Percentiles rank a stretch among this genome's conserved stretches.
Conservation (phyloP, 208 protist species). For the Balamuthia mandrillaris region DNA sequence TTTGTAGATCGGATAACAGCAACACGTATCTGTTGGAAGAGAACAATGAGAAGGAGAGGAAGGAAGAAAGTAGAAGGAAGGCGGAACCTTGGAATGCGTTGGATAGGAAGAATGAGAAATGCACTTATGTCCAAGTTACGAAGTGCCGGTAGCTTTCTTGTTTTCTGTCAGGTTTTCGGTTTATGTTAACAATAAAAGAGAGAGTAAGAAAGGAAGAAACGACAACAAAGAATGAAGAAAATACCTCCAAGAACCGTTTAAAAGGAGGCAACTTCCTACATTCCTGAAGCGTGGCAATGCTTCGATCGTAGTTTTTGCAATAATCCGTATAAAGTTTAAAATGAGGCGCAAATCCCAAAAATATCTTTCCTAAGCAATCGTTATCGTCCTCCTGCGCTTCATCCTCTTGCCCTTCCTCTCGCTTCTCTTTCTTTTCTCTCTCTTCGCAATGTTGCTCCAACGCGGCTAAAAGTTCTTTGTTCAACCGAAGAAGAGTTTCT, state of each 20-base stretch:
- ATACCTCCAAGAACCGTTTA: too few relatives aligned
- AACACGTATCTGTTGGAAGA: not conserved
- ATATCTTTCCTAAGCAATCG: not conserved
- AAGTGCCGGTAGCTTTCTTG: too few relatives aligned
- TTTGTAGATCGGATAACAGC: not conserved
- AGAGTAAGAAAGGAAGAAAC: too few relatives aligned
- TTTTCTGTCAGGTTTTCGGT: too few relatives aligned
- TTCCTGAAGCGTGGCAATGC: too few relatives aligned
- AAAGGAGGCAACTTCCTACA: too few relatives aligned
- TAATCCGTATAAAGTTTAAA: slow-evolving; percentile 8
- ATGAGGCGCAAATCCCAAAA: not conserved
- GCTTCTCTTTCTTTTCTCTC: too few relatives aligned
- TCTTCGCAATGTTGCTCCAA: not conserved
- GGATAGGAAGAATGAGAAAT: slow-evolving; percentile 15
- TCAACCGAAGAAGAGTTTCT: not conserved
- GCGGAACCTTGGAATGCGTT: not conserved
- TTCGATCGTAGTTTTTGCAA: too few relatives aligned
- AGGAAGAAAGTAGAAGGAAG: not conserved
- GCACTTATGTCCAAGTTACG: not conserved
- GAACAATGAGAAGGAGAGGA: not conserved
- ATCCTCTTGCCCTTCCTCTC: too few relatives aligned
- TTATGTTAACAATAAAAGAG: too few relatives aligned
- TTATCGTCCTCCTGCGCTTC: too few relatives aligned
- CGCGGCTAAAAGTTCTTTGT: not conserved
- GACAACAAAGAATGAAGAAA: too few relatives aligned